Evolutionary conservation across 306 rosid species (phyloP).

Genomic region (Cyclanthera cordifolia): DNA sequence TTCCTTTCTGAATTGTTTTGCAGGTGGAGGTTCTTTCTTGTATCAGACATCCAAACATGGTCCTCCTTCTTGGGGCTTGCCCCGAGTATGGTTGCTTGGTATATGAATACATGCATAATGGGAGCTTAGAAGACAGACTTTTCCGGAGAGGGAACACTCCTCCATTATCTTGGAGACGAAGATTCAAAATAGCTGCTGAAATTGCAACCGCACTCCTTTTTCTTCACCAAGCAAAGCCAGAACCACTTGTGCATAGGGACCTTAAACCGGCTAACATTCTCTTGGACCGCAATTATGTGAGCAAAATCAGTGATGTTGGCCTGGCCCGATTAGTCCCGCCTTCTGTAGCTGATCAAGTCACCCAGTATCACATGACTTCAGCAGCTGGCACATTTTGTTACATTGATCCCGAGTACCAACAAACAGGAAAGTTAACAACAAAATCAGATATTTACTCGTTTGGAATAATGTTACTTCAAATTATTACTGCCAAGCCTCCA

Average conservation of each 20-base stretch:
- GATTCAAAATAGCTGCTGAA: conserved; percentile 80
- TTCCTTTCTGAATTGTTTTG: background rate
- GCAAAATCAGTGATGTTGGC: conserved; percentile 84
- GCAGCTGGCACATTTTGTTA: conserved; percentile 97
- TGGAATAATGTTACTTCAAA: conserved; percentile 74
- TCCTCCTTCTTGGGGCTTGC: conserved; percentile 93
- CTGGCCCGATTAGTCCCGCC: conserved; percentile 75
- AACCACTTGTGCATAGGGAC: conserved; percentile 90
- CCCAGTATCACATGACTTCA: conserved; percentile 78
- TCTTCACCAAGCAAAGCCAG: conserved; percentile 93
- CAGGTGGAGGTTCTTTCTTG: conserved; percentile 83
- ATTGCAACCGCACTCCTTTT: conserved; percentile 76
- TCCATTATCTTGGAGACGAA: conserved; percentile 56
- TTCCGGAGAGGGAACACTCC: conserved; percentile 44
- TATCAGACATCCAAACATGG: conserved; percentile 92
- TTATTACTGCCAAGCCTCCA: conserved; percentile 79
- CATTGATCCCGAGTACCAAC: conserved; percentile 97
- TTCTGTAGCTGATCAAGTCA: conserved; percentile 62
- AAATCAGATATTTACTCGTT: conserved; percentile 76
- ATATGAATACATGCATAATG: conserved; percentile 73
- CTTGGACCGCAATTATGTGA: conserved; percentile 61
- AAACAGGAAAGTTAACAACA: conserved; percentile 65
- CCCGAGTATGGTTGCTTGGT: conserved; percentile 91
- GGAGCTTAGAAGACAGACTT: conserved; percentile 87
- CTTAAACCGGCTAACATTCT: conserved; percentile 93